Percentiles rank a stretch among this genome's conserved stretches.
Evolutionary conservation across 164 flowering plant species (phyloP).

Genomic region (Vitis rotundifolia): DNA sequence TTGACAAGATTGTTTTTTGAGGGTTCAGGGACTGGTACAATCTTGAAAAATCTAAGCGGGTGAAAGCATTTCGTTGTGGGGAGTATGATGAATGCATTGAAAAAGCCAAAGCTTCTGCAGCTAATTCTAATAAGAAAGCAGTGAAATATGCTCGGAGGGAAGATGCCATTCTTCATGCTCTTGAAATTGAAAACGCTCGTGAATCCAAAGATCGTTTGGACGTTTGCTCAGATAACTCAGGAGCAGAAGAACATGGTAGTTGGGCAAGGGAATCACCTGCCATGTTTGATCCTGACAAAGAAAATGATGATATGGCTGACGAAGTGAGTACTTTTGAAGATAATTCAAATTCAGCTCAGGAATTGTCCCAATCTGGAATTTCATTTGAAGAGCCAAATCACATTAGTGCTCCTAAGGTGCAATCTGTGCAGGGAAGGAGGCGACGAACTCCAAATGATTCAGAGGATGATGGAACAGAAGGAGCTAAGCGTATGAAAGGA

Average conservation of each 20-base stretch:
- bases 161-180: constrained; percentile 89
- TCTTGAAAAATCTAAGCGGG: constrained; percentile 82
- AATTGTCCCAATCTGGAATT: constrained; percentile 56
- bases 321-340: constrained; percentile 33
- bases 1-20: constrained; percentile 3
- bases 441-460: constrained; percentile 77
- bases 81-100: constrained; percentile 83
- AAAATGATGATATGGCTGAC: constrained; percentile 28
- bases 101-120: constrained; percentile 69
- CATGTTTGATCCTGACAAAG: constrained; percentile 24
- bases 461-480: constrained; percentile 87
- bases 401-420: constrained; percentile 27
- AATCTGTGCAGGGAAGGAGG: constrained; percentile 40
- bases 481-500: constrained; percentile 83
- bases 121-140: constrained; percentile 48
- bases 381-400: constrained; percentile 64
- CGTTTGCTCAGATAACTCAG: constrained; percentile 19
- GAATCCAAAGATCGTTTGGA: constrained; percentile 34
- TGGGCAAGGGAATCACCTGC: constrained; percentile 28
- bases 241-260: constrained; percentile 20
- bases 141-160: constrained; percentile 86
- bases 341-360: constrained; percentile 44
- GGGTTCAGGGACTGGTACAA: constrained; percentile 88
- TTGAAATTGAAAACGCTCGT: constrained; percentile 66
- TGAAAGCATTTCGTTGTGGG: constrained; percentile 93